Percentiles rank a stretch among this genome's conserved stretches.
These are phyloP conservation scores for Rhizopogon parksii DNA, from an alignment of 1,284 basidiomycete species.

Conservation along the genomic window DNA sequence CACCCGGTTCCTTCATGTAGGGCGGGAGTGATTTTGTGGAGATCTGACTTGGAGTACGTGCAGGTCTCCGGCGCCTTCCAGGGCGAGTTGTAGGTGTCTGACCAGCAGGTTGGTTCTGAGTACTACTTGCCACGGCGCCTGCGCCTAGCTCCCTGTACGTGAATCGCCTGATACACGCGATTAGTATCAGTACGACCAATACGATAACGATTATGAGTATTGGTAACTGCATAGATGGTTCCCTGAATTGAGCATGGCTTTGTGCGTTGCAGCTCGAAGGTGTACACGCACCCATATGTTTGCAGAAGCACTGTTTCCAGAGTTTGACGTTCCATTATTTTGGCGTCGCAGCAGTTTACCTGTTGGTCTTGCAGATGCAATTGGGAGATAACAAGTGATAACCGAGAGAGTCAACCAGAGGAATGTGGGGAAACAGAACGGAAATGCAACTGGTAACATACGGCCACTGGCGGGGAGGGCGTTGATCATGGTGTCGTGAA, in stretches of 20 bases:
- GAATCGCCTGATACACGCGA: slow-evolving; percentile 18
- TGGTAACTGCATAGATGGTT: slow-evolving; percentile 15
- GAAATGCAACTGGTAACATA: background rate
- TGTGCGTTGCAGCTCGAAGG: background rate
- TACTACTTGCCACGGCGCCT: background rate
- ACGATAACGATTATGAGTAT: slow-evolving; percentile 19
- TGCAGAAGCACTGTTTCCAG: slow-evolving; percentile 10
- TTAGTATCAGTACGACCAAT: slow-evolving; percentile 19
- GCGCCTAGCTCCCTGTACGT: background rate
- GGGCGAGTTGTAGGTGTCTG: background rate
- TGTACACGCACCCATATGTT: slow-evolving; percentile 21
- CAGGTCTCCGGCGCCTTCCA: slow-evolving; percentile 40
- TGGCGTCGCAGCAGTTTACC: background rate
- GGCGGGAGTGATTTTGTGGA: slow-evolving; percentile 65
- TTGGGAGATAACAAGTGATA: background rate
- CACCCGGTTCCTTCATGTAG: slow-evolving; percentile 75
- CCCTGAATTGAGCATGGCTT: background rate
- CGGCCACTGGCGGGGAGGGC: background rate
- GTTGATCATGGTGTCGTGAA: slow-evolving; percentile 1
- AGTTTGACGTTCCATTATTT: background rate
- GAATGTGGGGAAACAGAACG: background rate
- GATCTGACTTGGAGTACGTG: slow-evolving; percentile 55
- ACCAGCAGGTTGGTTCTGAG: background rate
- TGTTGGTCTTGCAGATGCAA: background rate
- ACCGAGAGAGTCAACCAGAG: background rate